A percentile compares a stretch with the other conserved stretches of the same genome.
These are phyloP conservation scores for Cucurbita pepo DNA, from an alignment of 306 rosid species.

Conservation along the genomic window DNA sequence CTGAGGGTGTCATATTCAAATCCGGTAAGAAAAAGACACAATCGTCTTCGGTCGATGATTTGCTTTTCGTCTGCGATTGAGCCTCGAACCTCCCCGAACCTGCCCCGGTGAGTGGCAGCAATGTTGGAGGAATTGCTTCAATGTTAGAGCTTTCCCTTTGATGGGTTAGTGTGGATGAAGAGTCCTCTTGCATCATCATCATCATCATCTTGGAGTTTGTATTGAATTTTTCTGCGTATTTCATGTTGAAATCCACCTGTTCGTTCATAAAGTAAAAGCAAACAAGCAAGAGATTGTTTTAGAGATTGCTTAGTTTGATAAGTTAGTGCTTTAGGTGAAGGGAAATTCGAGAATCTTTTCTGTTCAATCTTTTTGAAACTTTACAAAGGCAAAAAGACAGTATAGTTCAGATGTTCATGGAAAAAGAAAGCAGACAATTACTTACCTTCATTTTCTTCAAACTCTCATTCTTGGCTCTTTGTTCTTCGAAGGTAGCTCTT, in stretches of 20 bases:
- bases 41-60: constrained; percentile 18
- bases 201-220: constrained; percentile 16
- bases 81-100: constrained; percentile 16
- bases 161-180: constrained; percentile 27
- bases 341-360: neutral
- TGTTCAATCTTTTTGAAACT: neutral
- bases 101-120: constrained; percentile 7
- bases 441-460: constrained; percentile 73
- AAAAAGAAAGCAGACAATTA: neutral
- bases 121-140: neutral
- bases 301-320: neutral
- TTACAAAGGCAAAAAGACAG: neutral
- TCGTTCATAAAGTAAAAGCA: neutral
- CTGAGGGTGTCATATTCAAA: constrained; percentile 55
- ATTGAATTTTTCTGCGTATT: constrained; percentile 19
- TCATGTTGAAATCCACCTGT: constrained; percentile 43
- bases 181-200: neutral
- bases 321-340: neutral
- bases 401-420: neutral
- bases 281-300: neutral
- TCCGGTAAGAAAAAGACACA: constrained; percentile 52
- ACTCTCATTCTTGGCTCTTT: constrained; percentile 45
- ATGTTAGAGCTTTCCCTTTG: constrained; percentile 21
- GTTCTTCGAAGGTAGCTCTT: constrained; percentile 32
- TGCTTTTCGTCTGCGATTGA: neutral